phyloP scores from a whole-genome alignment of 176 grass and related monocot genomes.

The Zea mays region DNA sequence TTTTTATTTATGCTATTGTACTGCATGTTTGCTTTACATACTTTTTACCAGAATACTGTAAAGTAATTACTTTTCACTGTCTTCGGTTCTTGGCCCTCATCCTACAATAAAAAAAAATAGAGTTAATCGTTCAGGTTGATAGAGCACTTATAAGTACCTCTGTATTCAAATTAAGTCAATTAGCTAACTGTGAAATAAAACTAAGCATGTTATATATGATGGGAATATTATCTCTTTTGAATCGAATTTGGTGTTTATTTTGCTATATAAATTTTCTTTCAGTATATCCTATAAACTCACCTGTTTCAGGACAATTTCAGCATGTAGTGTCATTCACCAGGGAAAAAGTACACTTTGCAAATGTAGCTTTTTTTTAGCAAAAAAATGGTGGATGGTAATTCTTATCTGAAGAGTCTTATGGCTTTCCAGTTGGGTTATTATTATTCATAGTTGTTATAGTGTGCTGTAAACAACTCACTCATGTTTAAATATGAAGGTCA shows the following conservation, averaged over 20 bases:
- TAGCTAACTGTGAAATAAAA: background rate
- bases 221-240: background rate
- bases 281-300: background rate
- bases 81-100: background rate
- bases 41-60: background rate
- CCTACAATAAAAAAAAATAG: background rate
- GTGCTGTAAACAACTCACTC: constrained; percentile 12
- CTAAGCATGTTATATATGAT: background rate
- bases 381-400: background rate
- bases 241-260: background rate
- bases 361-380: background rate
- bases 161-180: background rate
- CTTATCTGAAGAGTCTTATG: background rate
- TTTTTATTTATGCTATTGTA: background rate
- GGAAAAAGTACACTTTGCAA: background rate
- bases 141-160: background rate
- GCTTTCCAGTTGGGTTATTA: background rate
- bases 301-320: background rate
- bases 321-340: background rate
- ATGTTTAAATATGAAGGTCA: constrained; percentile 27
- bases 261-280: background rate
- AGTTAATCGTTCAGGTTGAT: background rate
- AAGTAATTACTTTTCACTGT: background rate
- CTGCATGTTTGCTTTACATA: background rate
- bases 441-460: background rate